phyloP scores from a whole-genome alignment of 2,329 filamentous ascomycete species.

The Colletotrichum eremochloae region DNA sequence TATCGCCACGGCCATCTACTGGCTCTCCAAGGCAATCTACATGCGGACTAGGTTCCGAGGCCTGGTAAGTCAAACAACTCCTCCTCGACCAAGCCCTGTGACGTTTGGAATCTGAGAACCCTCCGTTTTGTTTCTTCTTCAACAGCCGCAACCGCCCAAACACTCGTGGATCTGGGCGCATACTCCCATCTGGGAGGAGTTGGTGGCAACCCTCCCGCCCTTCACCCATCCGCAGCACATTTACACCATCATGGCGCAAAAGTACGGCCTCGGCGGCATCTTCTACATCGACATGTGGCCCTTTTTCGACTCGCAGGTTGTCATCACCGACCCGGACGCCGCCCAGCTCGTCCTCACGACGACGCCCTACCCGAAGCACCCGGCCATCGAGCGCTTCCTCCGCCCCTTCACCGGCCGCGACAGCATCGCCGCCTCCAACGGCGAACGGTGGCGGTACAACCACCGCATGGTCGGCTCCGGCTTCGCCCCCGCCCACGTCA shows the following conservation, averaged over 20 bases:
- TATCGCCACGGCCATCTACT: conserved; percentile 37
- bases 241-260: conserved; percentile 45
- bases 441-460: conserved; percentile 48
- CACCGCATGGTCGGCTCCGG: conserved; percentile 49
- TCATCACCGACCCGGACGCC: conserved; percentile 47
- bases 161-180: conserved; percentile 46
- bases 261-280: conserved; percentile 47
- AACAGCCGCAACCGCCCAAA: conserved; percentile 35
- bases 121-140: no score
- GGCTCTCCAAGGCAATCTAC: conserved; percentile 30
- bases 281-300: conserved; percentile 51
- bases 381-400: conserved; percentile 43
- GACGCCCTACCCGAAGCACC: conserved; percentile 43
- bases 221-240: conserved; percentile 45
- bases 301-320: conserved; percentile 46
- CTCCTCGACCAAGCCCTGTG: neutral
- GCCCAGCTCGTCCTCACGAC: conserved; percentile 46
- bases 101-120: neutral
- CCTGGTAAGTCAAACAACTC: conserved; percentile 17
- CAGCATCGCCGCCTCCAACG: conserved; percentile 46
- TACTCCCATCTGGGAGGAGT: conserved; percentile 42
- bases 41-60: conserved; percentile 34
- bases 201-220: conserved; percentile 41
- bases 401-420: conserved; percentile 44
- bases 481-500: conserved; percentile 47